Evolutionary conservation across 768 basidiomycete species (phyloP).

Genomic region (Kwoniella sp.): DNA sequence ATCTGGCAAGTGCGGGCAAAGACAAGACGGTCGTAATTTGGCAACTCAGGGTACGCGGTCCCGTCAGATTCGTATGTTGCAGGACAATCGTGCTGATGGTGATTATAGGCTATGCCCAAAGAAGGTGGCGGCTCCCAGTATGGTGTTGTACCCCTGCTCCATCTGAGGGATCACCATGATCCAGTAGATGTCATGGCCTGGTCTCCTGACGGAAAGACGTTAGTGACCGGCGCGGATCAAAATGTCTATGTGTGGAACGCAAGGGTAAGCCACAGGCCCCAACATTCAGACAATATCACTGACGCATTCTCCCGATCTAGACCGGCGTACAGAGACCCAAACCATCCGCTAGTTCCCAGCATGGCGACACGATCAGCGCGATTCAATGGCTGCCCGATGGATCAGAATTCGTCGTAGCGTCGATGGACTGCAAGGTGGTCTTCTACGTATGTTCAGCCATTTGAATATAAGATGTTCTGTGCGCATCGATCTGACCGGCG

Average conservation of each 20-base stretch:
- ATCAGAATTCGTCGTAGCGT: conserved; percentile 84
- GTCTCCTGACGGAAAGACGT: conserved; percentile 83
- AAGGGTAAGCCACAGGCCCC: conserved; percentile 64
- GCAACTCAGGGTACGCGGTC: conserved; percentile 70
- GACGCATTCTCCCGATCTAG: conserved; percentile 10
- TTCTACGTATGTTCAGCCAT: conserved; percentile 57
- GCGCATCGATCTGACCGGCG: neutral
- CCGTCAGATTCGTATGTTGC: neutral
- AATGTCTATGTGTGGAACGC: conserved; percentile 86
- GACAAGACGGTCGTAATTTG: conserved; percentile 89
- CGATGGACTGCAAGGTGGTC: conserved; percentile 72
- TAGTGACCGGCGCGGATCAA: conserved; percentile 81
- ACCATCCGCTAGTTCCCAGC: conserved; percentile 50
- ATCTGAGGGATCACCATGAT: conserved; percentile 72
- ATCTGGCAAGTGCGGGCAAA: conserved; percentile 82
- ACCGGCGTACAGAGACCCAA: conserved; percentile 28
- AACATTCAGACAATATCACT: neutral
- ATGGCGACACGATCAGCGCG: conserved; percentile 80
- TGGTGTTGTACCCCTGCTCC: conserved; percentile 59
- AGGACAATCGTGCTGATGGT: neutral
- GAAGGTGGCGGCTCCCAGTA: conserved; percentile 17
- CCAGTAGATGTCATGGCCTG: conserved; percentile 82
- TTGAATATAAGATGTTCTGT: neutral
- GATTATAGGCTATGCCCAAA: conserved; percentile 10
- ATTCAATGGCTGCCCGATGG: conserved; percentile 87